Evolutionary conservation across 768 basidiomycete genomes (phyloP).

Genomic region (Lactarius trivialis): DNA sequence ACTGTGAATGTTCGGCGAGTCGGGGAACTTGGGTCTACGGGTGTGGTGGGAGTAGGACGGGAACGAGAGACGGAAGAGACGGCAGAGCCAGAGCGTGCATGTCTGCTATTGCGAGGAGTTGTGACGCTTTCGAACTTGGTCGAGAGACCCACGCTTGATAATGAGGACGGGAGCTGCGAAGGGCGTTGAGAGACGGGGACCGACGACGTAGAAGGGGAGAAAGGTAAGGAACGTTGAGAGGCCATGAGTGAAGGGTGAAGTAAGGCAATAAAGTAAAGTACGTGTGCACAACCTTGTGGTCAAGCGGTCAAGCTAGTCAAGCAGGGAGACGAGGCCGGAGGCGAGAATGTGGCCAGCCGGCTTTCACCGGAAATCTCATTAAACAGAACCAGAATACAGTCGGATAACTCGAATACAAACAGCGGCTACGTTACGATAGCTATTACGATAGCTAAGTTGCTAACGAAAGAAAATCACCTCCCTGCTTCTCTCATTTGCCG

Average conservation of each 20-base stretch:
- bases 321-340: not conserved
- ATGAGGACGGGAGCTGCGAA: constrained; percentile 21
- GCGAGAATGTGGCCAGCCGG: not conserved
- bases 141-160: constrained; percentile 22
- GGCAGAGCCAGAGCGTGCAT: constrained; percentile 16
- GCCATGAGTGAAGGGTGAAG: constrained; percentile 17
- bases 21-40: constrained; percentile 18
- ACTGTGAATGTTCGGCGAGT: constrained; percentile 7
- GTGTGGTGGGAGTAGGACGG: constrained; percentile 1
- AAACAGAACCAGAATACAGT: not conserved
- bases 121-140: constrained; percentile 17
- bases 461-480: not conserved
- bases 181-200: constrained; percentile 20
- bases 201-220: constrained; percentile 19
- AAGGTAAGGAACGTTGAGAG: constrained; percentile 24
- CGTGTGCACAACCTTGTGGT: not conserved
- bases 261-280: not conserved
- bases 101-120: constrained; percentile 10
- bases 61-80: constrained; percentile 19
- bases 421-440: not conserved
- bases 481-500: constrained; percentile 4
- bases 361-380: not conserved
- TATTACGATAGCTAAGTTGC: no score
- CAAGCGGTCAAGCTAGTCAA: no score
- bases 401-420: not conserved